Evolutionary conservation across 1,284 basidiomycete genomes (phyloP), one percentile per base, ranked within the genome.

Genomic region (Coniophora puteana): DNA sequence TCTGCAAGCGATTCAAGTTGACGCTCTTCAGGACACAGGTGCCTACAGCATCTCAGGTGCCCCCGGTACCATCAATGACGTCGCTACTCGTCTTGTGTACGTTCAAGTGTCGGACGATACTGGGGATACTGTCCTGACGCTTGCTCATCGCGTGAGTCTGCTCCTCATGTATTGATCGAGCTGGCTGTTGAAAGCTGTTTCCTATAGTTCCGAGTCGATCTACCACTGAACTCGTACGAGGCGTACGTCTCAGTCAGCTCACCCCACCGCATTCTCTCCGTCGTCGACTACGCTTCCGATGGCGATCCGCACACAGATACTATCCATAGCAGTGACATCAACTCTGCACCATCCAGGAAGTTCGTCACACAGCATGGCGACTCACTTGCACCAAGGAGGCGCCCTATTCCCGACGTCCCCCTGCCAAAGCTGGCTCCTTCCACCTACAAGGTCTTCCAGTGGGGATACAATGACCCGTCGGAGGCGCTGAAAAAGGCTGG

Each of bases 201-300:
- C 4, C 1, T 47, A 7, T 46, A 85, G 80, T 83, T 88, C 47
- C 84, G 87, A 55, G 83, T 89, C n/a, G 86, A 89, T 69, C 86
- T 90, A 86, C 58, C 80, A 54, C 80, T 89, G 62, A 90, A 89
- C 62, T 89, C 85, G 86, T 90, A 90, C 43, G 85, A 90, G 57
- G 73, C 84, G 3, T 70, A 83, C 5, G 77, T 90, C 24, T 79
- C 83, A 4, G 74, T 75, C 1, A 58, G 66, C 25, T 59, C 71
- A 8, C 84, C 86, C 10, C 80, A 87, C 56, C 72, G 77, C 49
- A 83, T 89, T 52, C 65, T 89, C 52, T 84, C 82, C 18, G 87
- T 89, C 29, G 81, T 87, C 41, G 87, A 90, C 55, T 90, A 87
- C 86, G 86, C 83, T 0, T 8, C 76, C 71, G 11, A 59, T 74